Base-by-base conservation (phyloP, 2,329 filamentous ascomycete species). In the Aaosphaeria pasadenensis region DNA sequence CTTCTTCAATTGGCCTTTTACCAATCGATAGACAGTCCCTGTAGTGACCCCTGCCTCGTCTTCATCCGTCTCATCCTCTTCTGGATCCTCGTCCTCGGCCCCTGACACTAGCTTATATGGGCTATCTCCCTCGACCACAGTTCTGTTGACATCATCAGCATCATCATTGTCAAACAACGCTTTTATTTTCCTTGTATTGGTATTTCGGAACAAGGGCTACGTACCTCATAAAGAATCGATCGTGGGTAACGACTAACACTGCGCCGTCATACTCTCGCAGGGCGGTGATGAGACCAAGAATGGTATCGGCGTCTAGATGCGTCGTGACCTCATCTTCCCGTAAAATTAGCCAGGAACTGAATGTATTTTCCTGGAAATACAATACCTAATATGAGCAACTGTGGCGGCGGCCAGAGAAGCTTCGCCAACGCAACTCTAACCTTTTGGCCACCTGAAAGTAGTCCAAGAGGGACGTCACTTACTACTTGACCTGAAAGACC, bases 231-330 rank as follows among this genome's bases (percentile, higher is more conserved):
- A 95, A 86, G 77, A 88, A 95, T 31, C 90, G 78, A 66, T 95
- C 89, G 72, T 95, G 90, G 33, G 84, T 90, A 4, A 94, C 85
- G 5, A 94, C 72, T 36, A 95, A 71, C 4, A 94, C 79, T 0
- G 88, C 89, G 0, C 89, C 89, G 47, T 84, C 79, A 78, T 87
- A 95, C 3, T 72, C 72, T 11, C 79, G 77, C 53, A 95, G 66
- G 2, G 86, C 86, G 28, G 81, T 77, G 1, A 86, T 78, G 46
- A 95, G 70, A 2, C 87, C 88, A 6, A 82, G 80, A 28, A 92
- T 88, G 0, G 87, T 92, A 70, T 94, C 83, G 52, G 87, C 88
- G 64, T 95, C 90, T 38, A 95, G 76, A 73, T 95, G 90, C 1
- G 89, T 92, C 5, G 89, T 94, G 28, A 90, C 85, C 66, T 90